These are phyloP conservation scores for Macrophomina pseudophaseolina DNA, from an alignment of 2,329 filamentous ascomycete genomes.

Conservation along the genomic window DNA sequence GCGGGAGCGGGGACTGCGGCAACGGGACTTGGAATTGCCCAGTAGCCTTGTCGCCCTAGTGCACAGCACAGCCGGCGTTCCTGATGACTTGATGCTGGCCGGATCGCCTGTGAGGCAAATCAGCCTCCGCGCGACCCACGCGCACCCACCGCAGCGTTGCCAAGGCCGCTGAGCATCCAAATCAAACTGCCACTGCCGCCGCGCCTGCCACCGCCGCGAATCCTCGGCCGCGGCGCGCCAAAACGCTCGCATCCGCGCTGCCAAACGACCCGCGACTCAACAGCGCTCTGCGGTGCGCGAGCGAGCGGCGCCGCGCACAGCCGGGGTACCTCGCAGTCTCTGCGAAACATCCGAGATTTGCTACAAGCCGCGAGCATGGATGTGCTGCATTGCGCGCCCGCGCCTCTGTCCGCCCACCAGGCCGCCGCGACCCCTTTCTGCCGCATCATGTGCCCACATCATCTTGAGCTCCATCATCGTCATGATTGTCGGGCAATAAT, in stretches of 20 bases:
- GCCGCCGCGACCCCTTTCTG: constrained; percentile 15
- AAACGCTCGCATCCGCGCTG: not conserved
- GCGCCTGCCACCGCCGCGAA: not conserved
- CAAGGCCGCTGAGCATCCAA: constrained; percentile 21
- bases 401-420: not conserved
- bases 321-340: constrained; percentile 20
- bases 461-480: constrained; percentile 11
- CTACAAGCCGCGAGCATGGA: constrained; percentile 12
- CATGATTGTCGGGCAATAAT: constrained; percentile 15
- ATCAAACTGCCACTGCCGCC: constrained; percentile 14
- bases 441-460: constrained; percentile 14
- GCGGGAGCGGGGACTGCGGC: constrained; percentile 21
- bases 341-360: constrained; percentile 24
- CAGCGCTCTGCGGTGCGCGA: not conserved
- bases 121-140: constrained; percentile 19
- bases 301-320: constrained; percentile 11
- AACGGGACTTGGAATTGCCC: constrained; percentile 9
- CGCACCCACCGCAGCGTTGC: constrained; percentile 22
- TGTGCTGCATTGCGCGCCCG: constrained; percentile 13
- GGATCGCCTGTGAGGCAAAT: constrained; percentile 22
- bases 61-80: constrained; percentile 19
- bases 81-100: constrained; percentile 15
- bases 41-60: constrained; percentile 17
- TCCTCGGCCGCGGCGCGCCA: not conserved
- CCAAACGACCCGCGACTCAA: not conserved